A percentile compares a stretch with the other conserved stretches of the same genome.
Conservation (phyloP, 345 rosid genomes). For the Erysimum cheiranthoides region DNA sequence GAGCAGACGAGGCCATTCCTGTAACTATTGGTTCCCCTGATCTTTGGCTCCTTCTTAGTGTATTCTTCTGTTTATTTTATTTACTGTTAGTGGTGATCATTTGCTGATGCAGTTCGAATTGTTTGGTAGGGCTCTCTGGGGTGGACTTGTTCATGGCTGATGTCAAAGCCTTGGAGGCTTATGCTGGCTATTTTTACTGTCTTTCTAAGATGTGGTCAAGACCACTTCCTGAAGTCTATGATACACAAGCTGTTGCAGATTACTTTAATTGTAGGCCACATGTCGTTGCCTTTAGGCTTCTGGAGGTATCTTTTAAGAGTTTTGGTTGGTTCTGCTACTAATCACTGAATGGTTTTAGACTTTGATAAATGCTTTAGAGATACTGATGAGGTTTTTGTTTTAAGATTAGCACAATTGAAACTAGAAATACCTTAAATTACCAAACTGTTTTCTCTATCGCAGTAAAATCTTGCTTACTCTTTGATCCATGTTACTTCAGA, state of each 20-base stretch:
- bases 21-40: background rate
- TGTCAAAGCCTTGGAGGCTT: constrained; percentile 85
- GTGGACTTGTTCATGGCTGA: constrained; percentile 93
- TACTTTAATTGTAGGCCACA: constrained; percentile 94
- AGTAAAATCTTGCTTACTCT: background rate
- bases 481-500: background rate
- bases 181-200: constrained; percentile 65
- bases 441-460: background rate
- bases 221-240: constrained; percentile 89
- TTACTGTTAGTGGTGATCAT: constrained; percentile 34
- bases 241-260: constrained; percentile 71
- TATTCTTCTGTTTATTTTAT: background rate
- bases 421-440: constrained; percentile 1
- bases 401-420: background rate
- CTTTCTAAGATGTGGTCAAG: constrained; percentile 78
- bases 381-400: background rate
- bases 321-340: constrained; percentile 20
- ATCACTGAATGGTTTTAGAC: constrained; percentile 2
- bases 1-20: background rate
- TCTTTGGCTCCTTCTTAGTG: background rate
- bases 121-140: constrained; percentile 68
- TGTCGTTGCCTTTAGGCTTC: constrained; percentile 77
- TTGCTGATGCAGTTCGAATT: constrained; percentile 30
- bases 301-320: constrained; percentile 64
- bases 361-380: background rate